These are phyloP conservation scores for Globisporangium parvum DNA, from an alignment of 352 stramenopile genomes.

Conservation along the genomic window DNA sequence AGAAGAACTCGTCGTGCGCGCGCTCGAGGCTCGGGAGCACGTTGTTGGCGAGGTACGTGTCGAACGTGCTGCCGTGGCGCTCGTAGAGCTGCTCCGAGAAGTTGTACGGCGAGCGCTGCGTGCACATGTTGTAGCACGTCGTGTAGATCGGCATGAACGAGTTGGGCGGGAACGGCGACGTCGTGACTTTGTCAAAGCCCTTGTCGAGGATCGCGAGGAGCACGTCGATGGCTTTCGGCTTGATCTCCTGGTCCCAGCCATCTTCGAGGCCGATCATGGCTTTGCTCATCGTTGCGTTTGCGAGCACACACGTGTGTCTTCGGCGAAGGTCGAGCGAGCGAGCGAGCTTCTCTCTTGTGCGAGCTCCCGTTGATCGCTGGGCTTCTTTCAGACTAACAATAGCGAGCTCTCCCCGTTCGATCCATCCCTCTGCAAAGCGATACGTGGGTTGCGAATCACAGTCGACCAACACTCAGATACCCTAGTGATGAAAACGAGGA, in stretches of 20 bases:
- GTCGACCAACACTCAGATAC: too few relatives aligned
- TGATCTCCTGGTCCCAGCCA: conserved; percentile 86
- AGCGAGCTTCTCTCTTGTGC: background rate
- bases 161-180: conserved; percentile 77
- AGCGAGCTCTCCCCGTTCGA: too few relatives aligned
- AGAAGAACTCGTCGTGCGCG: conserved; percentile 92
- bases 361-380: too few relatives aligned
- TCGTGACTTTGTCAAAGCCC: conserved; percentile 78
- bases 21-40: conserved; percentile 86
- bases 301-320: background rate
- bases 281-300: conserved; percentile 55
- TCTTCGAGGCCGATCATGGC: conserved; percentile 82
- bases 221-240: conserved; percentile 86
- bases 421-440: too few relatives aligned
- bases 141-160: conserved; percentile 90
- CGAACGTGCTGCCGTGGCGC: conserved; percentile 91
- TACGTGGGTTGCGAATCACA: too few relatives aligned
- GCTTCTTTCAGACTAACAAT: too few relatives aligned
- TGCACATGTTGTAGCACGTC: conserved; percentile 99
- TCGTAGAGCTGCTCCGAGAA: conserved; percentile 99
- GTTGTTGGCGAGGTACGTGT: conserved; percentile 86
- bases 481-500: too few relatives aligned
- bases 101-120: conserved; percentile 98
- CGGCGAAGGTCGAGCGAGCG: background rate
- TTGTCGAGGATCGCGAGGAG: conserved; percentile 82